These are phyloP conservation scores for Azolla pinnata DNA, from an alignment of 75 land plant species.

Conservation along the genomic window DNA sequence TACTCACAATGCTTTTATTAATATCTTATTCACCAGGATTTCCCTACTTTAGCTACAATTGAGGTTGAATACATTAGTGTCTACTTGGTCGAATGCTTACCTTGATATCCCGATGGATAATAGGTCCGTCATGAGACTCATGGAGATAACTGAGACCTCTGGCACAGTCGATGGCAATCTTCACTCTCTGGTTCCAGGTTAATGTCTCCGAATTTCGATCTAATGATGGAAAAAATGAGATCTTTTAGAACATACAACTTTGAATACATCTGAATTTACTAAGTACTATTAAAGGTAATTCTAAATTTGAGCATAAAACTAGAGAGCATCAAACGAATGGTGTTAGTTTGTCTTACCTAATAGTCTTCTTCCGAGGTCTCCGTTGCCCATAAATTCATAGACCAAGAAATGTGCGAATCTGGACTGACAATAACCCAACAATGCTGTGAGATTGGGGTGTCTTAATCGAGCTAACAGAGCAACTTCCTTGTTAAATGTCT, in stretches of 20 bases:
- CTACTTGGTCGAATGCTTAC: too few species aligned
- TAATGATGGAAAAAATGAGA: neutral
- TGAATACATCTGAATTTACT: too few species aligned
- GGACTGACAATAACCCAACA: conserved; percentile 39
- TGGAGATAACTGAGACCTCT: conserved; percentile 19
- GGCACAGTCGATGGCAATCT: conserved; percentile 23
- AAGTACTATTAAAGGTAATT: too few species aligned
- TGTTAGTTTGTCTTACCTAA: too few species aligned
- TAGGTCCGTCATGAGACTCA: conserved; percentile 13
- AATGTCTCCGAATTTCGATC: neutral
- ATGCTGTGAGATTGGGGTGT: conserved; percentile 36
- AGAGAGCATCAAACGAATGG: too few species aligned
- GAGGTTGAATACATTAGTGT: too few species aligned
- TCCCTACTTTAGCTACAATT: too few species aligned
- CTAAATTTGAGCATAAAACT: too few species aligned
- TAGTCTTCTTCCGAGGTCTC: conserved; percentile 26
- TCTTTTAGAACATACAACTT: too few species aligned
- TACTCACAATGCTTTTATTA: too few species aligned
- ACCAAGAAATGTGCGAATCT: conserved; percentile 23
- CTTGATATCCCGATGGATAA: conserved; percentile 24
- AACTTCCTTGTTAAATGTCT: conserved; percentile 33
- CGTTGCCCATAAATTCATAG: conserved; percentile 47
- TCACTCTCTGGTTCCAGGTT: conserved; percentile 19
- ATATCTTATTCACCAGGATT: neutral
- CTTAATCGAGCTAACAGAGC: conserved; percentile 39